Evolutionary conservation across 2,329 filamentous ascomycete genomes (phyloP).

Genomic region (Pseudogymnoascus sp.): DNA sequence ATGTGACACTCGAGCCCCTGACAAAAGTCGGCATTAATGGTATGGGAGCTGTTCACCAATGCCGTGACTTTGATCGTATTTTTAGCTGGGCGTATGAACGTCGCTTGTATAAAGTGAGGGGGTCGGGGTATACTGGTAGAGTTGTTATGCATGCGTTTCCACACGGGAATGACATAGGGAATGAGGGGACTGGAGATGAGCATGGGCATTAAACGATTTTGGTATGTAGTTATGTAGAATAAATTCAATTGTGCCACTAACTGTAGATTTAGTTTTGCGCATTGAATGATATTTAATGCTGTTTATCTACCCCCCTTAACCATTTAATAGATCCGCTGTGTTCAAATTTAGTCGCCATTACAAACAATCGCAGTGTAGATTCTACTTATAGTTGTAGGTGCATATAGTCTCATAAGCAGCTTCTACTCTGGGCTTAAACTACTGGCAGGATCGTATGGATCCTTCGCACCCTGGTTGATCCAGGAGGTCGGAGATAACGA

Average conservation of each 20-base stretch:
- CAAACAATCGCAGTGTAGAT: not conserved
- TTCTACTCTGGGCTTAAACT: not conserved
- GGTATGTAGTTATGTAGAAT: not conserved
- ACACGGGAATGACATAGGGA: not conserved
- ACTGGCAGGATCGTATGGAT: not conserved
- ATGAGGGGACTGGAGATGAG: not conserved
- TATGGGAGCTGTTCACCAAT: slow-evolving; percentile 12
- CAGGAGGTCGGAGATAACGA: not conserved
- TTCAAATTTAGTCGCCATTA: not conserved
- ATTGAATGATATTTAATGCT: not conserved
- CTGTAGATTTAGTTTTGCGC: not conserved
- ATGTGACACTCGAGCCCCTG: slow-evolving; percentile 15
- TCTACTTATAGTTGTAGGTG: not conserved
- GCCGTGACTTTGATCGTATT: slow-evolving; percentile 12
- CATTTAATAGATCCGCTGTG: not conserved
- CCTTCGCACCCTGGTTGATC: not conserved
- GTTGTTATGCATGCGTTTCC: not conserved
- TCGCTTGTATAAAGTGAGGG: not conserved
- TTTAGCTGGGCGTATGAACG: slow-evolving; percentile 11
- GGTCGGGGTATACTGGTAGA: not conserved
- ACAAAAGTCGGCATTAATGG: slow-evolving; percentile 11
- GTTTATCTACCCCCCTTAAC: not conserved
- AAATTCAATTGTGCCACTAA: not conserved
- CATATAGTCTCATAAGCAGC: not conserved
- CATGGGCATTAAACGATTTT: not conserved